A percentile compares a stretch with the other conserved stretches of the same genome.
These are phyloP conservation scores for Fraxinus sp. DNA, from an alignment of 305 asterid species.

Conservation along the genomic window DNA sequence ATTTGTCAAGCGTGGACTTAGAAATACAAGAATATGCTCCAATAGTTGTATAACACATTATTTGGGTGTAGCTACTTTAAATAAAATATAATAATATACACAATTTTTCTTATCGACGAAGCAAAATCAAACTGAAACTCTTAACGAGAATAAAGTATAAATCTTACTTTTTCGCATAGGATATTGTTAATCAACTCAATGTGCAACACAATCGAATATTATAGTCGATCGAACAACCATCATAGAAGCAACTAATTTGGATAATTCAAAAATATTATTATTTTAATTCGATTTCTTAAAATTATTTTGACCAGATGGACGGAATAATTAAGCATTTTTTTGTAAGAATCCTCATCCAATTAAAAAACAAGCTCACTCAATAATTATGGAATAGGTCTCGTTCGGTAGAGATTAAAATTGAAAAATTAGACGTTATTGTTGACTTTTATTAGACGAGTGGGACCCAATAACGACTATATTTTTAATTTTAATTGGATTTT, in stretches of 20 bases:
- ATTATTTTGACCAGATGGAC: neutral
- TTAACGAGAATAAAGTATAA: neutral
- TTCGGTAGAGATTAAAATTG: too few species aligned
- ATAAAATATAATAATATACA: neutral
- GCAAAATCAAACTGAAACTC: neutral
- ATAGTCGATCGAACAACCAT: neutral
- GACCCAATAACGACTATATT: too few species aligned
- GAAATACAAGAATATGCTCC: neutral
- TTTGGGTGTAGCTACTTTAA: neutral
- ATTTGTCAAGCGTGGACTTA: too few species aligned
- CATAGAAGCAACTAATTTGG: neutral
- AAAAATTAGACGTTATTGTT: too few species aligned
- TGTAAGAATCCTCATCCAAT: neutral
- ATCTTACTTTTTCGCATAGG: neutral
- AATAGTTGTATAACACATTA: neutral
- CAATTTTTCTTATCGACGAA: neutral
- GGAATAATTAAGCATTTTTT: neutral
- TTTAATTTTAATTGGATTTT: too few species aligned
- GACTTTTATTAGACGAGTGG: too few species aligned
- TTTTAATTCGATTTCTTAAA: neutral
- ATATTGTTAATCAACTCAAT: neutral
- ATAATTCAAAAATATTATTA: neutral
- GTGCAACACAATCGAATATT: neutral
- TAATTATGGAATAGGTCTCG: neutral
- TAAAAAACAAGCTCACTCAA: conserved; percentile 15